These are phyloP conservation scores for Trichoderma simmonsii DNA, from an alignment of 2,329 filamentous ascomycete species.

Conservation along the genomic window DNA sequence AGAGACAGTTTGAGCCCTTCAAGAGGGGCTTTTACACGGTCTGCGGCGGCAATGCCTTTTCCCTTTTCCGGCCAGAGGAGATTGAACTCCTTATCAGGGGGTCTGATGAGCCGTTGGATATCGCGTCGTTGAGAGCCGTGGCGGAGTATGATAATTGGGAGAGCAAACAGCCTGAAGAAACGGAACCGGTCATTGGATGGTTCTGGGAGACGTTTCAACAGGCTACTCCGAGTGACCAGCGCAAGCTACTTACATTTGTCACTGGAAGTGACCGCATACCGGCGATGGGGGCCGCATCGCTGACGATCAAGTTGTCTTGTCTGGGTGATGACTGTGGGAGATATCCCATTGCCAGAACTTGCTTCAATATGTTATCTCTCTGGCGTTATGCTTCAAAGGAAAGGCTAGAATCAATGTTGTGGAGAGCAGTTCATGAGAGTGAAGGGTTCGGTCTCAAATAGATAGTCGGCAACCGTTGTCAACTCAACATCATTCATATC, in stretches of 20 bases:
- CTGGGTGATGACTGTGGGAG: constrained; percentile 70
- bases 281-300: constrained; percentile 76
- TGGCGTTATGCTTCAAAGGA: constrained; percentile 67
- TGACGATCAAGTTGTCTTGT: constrained; percentile 73
- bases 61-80: constrained; percentile 84
- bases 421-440: constrained; percentile 84
- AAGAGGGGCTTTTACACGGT: constrained; percentile 92
- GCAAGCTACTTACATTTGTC: constrained; percentile 79
- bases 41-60: constrained; percentile 82
- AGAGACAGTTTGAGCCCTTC: constrained; percentile 87
- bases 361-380: constrained; percentile 81
- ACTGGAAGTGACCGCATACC: constrained; percentile 89
- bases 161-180: constrained; percentile 49
- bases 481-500: neutral
- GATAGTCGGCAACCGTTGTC: constrained; percentile 19
- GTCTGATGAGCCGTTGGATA: constrained; percentile 79
- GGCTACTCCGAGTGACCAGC: constrained; percentile 64
- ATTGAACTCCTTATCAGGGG: constrained; percentile 85
- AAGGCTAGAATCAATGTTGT: constrained; percentile 68
- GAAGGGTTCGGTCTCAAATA: constrained; percentile 89
- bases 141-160: constrained; percentile 82
- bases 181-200: constrained; percentile 71
- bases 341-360: constrained; percentile 84
- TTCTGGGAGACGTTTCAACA: constrained; percentile 81
- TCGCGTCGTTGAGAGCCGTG: constrained; percentile 70